phyloP scores from a whole-genome alignment of 2,329 filamentous ascomycete genomes.

The Fusarium hainanense region DNA sequence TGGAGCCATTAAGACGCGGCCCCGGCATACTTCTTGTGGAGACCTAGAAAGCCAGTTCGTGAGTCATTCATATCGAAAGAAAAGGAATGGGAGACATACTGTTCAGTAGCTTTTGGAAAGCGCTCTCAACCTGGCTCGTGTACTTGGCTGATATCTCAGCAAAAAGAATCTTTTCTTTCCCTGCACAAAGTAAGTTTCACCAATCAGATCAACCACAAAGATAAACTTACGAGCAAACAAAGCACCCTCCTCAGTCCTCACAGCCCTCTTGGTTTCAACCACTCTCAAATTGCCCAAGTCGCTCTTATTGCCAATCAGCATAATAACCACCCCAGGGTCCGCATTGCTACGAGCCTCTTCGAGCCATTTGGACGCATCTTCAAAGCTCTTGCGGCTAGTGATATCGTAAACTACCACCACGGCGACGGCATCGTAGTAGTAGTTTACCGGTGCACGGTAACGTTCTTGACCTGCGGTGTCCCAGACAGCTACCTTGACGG shows the following conservation, averaged over 20 bases:
- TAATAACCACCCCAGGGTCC: not conserved
- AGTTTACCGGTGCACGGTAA: not conserved
- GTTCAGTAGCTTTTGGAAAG: not conserved
- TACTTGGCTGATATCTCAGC: not conserved
- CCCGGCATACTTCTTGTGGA: not conserved
- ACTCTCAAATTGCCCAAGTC: not conserved
- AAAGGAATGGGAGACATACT: not conserved
- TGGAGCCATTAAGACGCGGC: not conserved
- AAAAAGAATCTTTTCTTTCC: slow-evolving; percentile 2
- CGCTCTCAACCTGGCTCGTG: not conserved
- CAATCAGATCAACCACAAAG: accelerated
- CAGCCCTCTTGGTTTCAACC: not conserved
- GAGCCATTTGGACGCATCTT: not conserved
- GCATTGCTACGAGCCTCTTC: not conserved
- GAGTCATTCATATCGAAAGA: accelerated
- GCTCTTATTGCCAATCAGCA: slow-evolving; percentile 13
- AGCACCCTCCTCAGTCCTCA: not conserved
- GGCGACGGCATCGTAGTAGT: not conserved
- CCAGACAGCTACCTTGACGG: slow-evolving; percentile 8
- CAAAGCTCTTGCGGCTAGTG: not conserved
- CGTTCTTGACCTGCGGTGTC: slow-evolving; percentile 2
- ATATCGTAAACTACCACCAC: slow-evolving; percentile 2
- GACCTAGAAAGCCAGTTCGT: not conserved
- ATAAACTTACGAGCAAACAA: slow-evolving; percentile 7
- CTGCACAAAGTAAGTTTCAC: accelerated